phyloP scores from a whole-genome alignment of 805 yeast species.

The Hanseniaspora lachancei region DNA sequence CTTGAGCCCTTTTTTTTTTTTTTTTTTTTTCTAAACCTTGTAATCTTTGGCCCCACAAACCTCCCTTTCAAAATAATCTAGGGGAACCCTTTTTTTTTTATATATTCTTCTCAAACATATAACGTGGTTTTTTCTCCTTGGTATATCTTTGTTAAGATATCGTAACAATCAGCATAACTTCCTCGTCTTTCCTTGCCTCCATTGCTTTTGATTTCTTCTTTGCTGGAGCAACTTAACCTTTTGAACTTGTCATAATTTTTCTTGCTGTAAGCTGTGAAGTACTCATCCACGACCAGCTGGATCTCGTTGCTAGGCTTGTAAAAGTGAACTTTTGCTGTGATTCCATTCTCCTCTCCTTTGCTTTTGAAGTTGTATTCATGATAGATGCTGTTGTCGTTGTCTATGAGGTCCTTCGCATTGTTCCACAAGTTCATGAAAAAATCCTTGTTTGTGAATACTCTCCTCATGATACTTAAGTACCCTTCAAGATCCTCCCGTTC shows the following conservation, averaged over 20 bases:
- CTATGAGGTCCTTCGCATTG: background rate
- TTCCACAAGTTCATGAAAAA: background rate
- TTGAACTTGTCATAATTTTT: background rate
- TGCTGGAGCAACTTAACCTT: background rate
- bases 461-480: background rate
- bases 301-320: conserved; percentile 6
- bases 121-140: background rate
- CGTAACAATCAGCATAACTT: background rate
- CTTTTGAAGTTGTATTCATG: background rate
- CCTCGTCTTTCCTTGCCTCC: background rate
- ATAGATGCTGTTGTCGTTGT: background rate
- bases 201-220: background rate
- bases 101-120: background rate
- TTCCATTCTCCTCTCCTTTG: background rate
- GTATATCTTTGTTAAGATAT: background rate
- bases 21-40: too few species aligned
- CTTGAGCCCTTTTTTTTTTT: too few species aligned
- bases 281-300: conserved; percentile 5
- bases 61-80: background rate
- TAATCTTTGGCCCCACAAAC: too few species aligned
- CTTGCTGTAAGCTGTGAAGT: conserved; percentile 8
- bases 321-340: background rate
- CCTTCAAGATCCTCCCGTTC: background rate
- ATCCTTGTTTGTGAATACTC: background rate
- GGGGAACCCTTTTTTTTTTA: background rate